phyloP scores from a whole-genome alignment of 306 rosid species.

The Dryas octopetala region DNA sequence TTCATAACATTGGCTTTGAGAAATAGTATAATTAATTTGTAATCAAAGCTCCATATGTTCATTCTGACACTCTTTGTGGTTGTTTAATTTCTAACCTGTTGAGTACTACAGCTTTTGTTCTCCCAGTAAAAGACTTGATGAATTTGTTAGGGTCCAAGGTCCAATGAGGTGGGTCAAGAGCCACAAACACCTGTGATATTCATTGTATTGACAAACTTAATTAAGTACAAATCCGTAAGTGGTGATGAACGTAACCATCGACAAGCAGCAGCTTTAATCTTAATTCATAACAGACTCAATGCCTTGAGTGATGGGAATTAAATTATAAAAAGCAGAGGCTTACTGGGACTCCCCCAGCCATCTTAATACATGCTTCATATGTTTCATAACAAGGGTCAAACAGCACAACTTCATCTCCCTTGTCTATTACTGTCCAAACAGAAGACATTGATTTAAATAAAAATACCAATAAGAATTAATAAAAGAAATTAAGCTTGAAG shows the following conservation, averaged over 20 bases:
- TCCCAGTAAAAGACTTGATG: slow-evolving; percentile 50
- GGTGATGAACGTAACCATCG: neutral
- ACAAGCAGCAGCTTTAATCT: neutral
- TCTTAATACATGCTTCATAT: slow-evolving; percentile 53
- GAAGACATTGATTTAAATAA: neutral
- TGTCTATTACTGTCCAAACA: slow-evolving; percentile 65
- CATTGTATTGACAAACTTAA: slow-evolving; percentile 20
- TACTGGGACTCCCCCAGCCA: slow-evolving; percentile 86
- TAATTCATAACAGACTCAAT: slow-evolving; percentile 8
- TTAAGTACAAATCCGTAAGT: slow-evolving; percentile 11
- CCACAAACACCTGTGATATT: slow-evolving; percentile 54
- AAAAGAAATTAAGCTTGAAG: neutral
- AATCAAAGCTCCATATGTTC: too few species aligned
- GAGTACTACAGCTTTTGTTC: slow-evolving; percentile 72
- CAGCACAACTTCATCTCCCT: slow-evolving; percentile 70
- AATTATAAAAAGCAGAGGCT: slow-evolving; percentile 17
- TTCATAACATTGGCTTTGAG: neutral
- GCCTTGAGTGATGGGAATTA: neutral
- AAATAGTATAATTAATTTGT: neutral
- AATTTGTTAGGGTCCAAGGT: slow-evolving; percentile 62
- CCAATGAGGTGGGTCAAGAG: slow-evolving; percentile 86
- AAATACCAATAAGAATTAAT: too few species aligned
- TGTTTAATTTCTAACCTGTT: slow-evolving; percentile 74
- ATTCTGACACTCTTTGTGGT: neutral
- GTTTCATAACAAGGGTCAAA: slow-evolving; percentile 75